These are phyloP conservation scores for Colletotrichum sp. DNA, from an alignment of 2,329 filamentous ascomycete species.

Conservation along the genomic window DNA sequence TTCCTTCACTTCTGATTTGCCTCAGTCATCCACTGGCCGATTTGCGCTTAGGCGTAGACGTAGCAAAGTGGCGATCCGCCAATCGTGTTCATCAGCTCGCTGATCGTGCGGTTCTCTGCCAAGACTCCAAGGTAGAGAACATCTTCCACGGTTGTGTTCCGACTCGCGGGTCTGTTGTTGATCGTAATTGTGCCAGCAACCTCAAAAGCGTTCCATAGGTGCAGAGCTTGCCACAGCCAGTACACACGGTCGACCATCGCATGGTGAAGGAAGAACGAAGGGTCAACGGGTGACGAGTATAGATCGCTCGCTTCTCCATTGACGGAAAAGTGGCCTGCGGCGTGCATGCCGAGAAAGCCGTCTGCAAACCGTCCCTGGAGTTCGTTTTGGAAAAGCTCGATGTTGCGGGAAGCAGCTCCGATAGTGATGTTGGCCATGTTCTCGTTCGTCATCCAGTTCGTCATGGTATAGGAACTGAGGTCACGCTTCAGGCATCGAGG, in stretches of 20 bases:
- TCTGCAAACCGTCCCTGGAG: slow-evolving; percentile 35
- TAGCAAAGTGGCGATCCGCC: slow-evolving; percentile 39
- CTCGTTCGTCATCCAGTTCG: slow-evolving; percentile 13
- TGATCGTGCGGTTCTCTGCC: slow-evolving; percentile 29
- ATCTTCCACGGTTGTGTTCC: slow-evolving; percentile 25
- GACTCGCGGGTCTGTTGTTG: slow-evolving; percentile 23
- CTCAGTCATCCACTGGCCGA: background rate
- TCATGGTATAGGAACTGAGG: slow-evolving; percentile 35
- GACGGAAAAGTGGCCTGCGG: slow-evolving; percentile 42
- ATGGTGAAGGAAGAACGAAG: slow-evolving; percentile 31
- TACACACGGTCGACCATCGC: slow-evolving; percentile 32
- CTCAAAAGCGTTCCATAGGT: slow-evolving; percentile 20
- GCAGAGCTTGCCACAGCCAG: slow-evolving; percentile 30
- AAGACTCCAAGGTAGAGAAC: slow-evolving; percentile 29
- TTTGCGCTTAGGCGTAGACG: slow-evolving; percentile 25
- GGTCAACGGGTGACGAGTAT: slow-evolving; percentile 32
- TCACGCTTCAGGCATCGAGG: slow-evolving; percentile 51
- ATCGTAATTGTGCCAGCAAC: slow-evolving; percentile 26
- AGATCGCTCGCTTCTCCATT: slow-evolving; percentile 38
- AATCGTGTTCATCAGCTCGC: slow-evolving; percentile 33
- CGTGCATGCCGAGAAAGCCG: slow-evolving; percentile 36
- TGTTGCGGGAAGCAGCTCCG: slow-evolving; percentile 28
- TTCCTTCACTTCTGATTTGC: background rate
- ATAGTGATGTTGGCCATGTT: slow-evolving; percentile 31
- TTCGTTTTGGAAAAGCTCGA: slow-evolving; percentile 36